These are phyloP conservation scores for Aspergillus affinis DNA, from an alignment of 495 filamentous ascomycete genomes.

Conservation along the genomic window DNA sequence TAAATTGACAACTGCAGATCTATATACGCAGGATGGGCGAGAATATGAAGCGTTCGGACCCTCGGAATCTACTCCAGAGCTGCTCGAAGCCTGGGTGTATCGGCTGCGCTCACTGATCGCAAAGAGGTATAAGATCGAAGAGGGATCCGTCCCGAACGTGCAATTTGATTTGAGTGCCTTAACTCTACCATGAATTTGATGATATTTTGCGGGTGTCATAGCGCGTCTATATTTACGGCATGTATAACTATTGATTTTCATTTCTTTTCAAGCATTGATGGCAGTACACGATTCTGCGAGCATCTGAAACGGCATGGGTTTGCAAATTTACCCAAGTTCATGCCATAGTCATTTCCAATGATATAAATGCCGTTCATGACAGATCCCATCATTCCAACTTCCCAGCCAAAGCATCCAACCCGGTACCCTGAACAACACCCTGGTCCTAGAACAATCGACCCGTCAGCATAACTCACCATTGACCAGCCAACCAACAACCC, in stretches of 20 bases:
- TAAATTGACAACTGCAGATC: conserved; percentile 11
- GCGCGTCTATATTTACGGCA: too few species aligned
- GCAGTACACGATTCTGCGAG: too few species aligned
- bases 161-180: conserved; percentile 20
- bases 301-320: too few species aligned
- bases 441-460: background rate
- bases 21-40: conserved; percentile 22
- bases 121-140: conserved; percentile 17
- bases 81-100: conserved; percentile 16
- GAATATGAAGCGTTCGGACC: conserved; percentile 17
- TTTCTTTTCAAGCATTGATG: too few species aligned
- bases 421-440: background rate
- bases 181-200: background rate
- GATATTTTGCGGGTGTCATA: too few species aligned
- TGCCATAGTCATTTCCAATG: background rate
- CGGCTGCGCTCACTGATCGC: conserved; percentile 19
- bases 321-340: too few species aligned
- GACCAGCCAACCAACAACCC: too few species aligned
- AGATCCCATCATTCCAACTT: background rate
- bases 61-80: conserved; percentile 5
- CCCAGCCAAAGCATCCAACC: background rate
- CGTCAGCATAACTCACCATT: background rate
- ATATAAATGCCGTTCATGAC: background rate
- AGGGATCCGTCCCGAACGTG: background rate
- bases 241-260: too few species aligned